Evolutionary conservation across 805 yeast species (phyloP).

Genomic region (Ogataea nonfermentans): DNA sequence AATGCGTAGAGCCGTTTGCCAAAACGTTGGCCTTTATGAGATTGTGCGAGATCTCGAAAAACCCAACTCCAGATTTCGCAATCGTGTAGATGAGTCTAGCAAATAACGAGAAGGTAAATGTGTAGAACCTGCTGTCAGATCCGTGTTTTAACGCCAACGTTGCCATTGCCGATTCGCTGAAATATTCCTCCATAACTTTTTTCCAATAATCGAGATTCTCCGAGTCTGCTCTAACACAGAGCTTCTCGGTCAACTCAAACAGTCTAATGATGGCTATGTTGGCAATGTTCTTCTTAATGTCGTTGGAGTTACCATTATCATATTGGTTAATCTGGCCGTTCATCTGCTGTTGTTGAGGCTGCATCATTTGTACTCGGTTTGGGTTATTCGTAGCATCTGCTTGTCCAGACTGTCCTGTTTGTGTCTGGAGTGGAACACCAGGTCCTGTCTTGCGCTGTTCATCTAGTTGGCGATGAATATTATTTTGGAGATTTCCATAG

Average conservation of each 20-base stretch:
- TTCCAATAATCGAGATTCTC: slow-evolving; percentile 51
- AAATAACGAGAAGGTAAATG: slow-evolving; percentile 60
- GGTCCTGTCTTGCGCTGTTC: slow-evolving; percentile 17
- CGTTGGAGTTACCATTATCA: slow-evolving; percentile 21
- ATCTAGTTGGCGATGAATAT: slow-evolving; percentile 22
- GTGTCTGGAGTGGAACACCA: not conserved
- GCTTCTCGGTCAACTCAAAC: slow-evolving; percentile 48
- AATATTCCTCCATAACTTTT: slow-evolving; percentile 47
- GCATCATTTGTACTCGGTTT: slow-evolving; percentile 5
- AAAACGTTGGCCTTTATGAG: slow-evolving; percentile 50
- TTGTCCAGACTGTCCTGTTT: not conserved
- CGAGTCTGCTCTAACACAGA: slow-evolving; percentile 40
- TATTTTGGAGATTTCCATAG: slow-evolving; percentile 30
- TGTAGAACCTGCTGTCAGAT: slow-evolving; percentile 55
- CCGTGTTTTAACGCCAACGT: slow-evolving; percentile 46
- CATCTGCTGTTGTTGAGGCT: slow-evolving; percentile 1
- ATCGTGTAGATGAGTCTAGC: slow-evolving; percentile 58
- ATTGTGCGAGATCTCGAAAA: slow-evolving; percentile 51
- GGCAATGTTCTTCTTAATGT: slow-evolving; percentile 36
- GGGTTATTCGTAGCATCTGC: not conserved
- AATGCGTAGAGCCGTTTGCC: slow-evolving; percentile 50
- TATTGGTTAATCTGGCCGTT: slow-evolving; percentile 10
- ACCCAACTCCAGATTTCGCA: slow-evolving; percentile 49
- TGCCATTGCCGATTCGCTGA: slow-evolving; percentile 49
- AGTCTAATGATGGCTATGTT: slow-evolving; percentile 51